These are phyloP conservation scores for Scortechinia acanthostroma DNA, from an alignment of 2,329 filamentous ascomycete genomes.

Conservation along the genomic window DNA sequence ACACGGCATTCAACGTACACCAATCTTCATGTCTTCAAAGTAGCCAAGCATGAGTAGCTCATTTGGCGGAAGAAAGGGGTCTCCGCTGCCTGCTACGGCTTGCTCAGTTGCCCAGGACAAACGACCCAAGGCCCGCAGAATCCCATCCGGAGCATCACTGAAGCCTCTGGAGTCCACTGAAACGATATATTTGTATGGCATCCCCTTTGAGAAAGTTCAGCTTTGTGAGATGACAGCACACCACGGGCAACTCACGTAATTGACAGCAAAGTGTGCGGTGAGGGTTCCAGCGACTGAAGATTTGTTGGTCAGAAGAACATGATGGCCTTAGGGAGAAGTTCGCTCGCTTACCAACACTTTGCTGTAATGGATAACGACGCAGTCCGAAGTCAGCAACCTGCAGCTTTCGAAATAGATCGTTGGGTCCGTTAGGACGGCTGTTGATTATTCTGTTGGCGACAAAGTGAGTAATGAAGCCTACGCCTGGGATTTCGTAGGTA, in stretches of 20 bases:
- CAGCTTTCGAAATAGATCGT: conserved; percentile 37
- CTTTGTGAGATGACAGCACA: not conserved
- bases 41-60: conserved; percentile 47
- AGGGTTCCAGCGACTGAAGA: conserved; percentile 22
- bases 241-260: conserved; percentile 25
- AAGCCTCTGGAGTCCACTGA: conserved; percentile 32
- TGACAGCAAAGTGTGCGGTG: conserved; percentile 35
- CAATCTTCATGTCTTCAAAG: conserved; percentile 43
- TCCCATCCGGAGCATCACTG: conserved; percentile 23
- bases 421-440: conserved; percentile 30
- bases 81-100: conserved; percentile 17
- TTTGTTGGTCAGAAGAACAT: no score
- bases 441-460: conserved; percentile 22
- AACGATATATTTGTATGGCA: conserved; percentile 52
- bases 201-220: no score
- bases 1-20: conserved; percentile 16
- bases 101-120: conserved; percentile 41
- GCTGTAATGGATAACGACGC: conserved; percentile 18
- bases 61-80: conserved; percentile 27
- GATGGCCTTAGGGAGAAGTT: not conserved
- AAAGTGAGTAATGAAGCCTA: not conserved
- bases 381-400: conserved; percentile 23
- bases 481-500: not conserved
- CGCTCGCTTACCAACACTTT: conserved; percentile 18
- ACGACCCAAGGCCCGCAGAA: conserved; percentile 34